Evolutionary conservation across 1,284 basidiomycete species (phyloP), one percentile per base, ranked within the genome.

Genomic region (Apiotrichum porosum): DNA sequence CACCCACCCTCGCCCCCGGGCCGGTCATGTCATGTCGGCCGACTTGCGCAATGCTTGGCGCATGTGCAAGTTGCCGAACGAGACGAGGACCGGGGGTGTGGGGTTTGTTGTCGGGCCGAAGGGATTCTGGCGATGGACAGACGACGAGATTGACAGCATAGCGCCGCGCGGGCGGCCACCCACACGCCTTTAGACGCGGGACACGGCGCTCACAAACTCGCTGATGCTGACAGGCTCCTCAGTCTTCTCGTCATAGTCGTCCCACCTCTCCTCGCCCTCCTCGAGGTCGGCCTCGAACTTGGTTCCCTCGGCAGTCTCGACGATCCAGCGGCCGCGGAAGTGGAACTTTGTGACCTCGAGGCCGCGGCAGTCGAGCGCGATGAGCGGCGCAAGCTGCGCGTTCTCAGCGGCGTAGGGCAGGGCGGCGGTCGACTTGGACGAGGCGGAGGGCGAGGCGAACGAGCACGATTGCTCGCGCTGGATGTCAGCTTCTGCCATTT

Each of bases 381-480:
- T 58, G 30, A 74, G 58, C 3, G 70, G 67, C 17, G 60, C 47
- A 13, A 49, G 51, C 44, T 57, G 49, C 18, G 45, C 56, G 49
- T 50, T 55, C 9, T 48, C 34, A 24, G 56, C 54, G 12, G 65
- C 43, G 60, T 72, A 71, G 0, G 70, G 54, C 1, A 57, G 39
- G 1, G 68, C 66, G 3, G 50, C 41, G 45, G 56, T 51, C 28
- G 63, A 61, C 53, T 72, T 72, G 41, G 60, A 53, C 36, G 50
- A 52, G 3, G 62, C 46, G 19, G 58, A 46, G 19, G 62, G 52
- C 3, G 60, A 51, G 12, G 66, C 50, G 55, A 74, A 70, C 8
- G 62, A 67, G n/a, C 70, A 69, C 3, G 71, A 72, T 51, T 73
- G 69, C 55, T 74, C 71, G 57, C 66, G 68, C 71, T 74, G 28